Evolutionary conservation across 2,329 filamentous ascomycete genomes (phyloP).

Genomic region (Nemania sp.): DNA sequence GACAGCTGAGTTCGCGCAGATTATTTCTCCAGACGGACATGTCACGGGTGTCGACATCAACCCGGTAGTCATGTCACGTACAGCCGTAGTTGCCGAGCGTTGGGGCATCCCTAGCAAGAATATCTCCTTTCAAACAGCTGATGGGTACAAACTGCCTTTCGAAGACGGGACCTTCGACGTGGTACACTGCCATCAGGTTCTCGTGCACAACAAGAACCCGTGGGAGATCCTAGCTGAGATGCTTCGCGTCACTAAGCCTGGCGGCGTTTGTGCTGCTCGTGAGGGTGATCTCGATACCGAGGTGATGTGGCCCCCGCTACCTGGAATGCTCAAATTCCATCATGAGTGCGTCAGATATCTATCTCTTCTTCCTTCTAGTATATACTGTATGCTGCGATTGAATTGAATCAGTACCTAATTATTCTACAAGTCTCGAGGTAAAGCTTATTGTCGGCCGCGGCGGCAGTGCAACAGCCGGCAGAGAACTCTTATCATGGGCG

Average conservation of each 20-base stretch:
- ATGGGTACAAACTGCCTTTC: slow-evolving; percentile 40
- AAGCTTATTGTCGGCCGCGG: slow-evolving; percentile 11
- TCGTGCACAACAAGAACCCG: slow-evolving; percentile 34
- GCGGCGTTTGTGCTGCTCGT: slow-evolving; percentile 38
- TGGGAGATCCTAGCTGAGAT: slow-evolving; percentile 36
- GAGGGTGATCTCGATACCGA: slow-evolving; percentile 42
- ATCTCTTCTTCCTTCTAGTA: too few species aligned
- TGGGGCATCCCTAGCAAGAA: slow-evolving; percentile 2
- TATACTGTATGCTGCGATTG: background rate
- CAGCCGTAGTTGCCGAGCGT: too few species aligned
- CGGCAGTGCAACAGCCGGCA: slow-evolving; percentile 6
- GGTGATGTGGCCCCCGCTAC: slow-evolving; percentile 12
- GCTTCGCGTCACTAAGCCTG: slow-evolving; percentile 37
- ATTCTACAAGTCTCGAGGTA: background rate
- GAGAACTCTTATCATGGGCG: slow-evolving; percentile 19
- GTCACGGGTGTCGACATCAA: too few species aligned
- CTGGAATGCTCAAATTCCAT: slow-evolving; percentile 19
- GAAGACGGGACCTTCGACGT: slow-evolving; percentile 36
- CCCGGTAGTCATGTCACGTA: too few species aligned
- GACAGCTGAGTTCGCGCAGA: too few species aligned
- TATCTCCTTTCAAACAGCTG: slow-evolving; percentile 35
- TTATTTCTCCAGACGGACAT: too few species aligned
- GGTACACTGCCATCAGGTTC: slow-evolving; percentile 37
- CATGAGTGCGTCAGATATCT: slow-evolving; percentile 4
- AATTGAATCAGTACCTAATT: too few species aligned